Percentiles rank a stretch among this genome's conserved stretches.
These are phyloP conservation scores for Fusarium albosuccineum DNA, from an alignment of 2,329 filamentous ascomycete genomes.

Conservation along the genomic window DNA sequence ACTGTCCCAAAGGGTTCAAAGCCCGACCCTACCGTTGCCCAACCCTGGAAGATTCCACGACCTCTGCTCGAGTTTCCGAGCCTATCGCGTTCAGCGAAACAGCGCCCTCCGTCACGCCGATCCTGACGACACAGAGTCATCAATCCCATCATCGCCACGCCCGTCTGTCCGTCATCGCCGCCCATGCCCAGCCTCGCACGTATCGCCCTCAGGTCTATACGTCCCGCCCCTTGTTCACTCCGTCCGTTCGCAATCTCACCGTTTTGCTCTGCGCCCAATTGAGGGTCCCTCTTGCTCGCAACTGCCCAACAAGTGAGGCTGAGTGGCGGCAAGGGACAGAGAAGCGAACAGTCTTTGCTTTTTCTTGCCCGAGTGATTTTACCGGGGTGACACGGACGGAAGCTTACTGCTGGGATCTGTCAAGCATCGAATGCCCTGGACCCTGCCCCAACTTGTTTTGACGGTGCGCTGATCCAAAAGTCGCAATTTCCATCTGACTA, in stretches of 20 bases:
- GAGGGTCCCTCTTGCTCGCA: slow-evolving; percentile 1
- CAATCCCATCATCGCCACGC: slow-evolving; percentile 22
- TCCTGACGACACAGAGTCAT: slow-evolving; percentile 30
- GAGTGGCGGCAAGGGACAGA: neutral
- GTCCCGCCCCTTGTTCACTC: slow-evolving; percentile 28
- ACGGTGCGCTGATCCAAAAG: neutral
- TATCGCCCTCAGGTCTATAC: slow-evolving; percentile 7
- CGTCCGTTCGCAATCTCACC: slow-evolving; percentile 5
- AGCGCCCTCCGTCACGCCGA: slow-evolving; percentile 12
- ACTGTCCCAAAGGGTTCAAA: neutral
- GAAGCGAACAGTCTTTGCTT: neutral
- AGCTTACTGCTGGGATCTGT: too few species aligned
- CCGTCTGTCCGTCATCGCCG: slow-evolving; percentile 22
- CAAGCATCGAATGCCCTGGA: too few species aligned
- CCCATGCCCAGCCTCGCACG: slow-evolving; percentile 24
- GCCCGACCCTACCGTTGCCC: neutral
- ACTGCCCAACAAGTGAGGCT: slow-evolving; percentile 34
- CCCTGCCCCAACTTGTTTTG: too few species aligned
- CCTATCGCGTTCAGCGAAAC: slow-evolving; percentile 7
- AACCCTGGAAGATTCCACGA: slow-evolving; percentile 1
- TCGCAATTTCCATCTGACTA: slow-evolving; percentile 31
- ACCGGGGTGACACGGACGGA: slow-evolving; percentile 10
- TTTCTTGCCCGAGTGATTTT: slow-evolving; percentile 9
- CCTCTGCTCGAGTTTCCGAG: neutral
- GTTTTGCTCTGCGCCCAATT: slow-evolving; percentile 8